Percentiles rank a stretch among this genome's conserved stretches.
Evolutionary conservation across 352 stramenopile species (phyloP).

Genomic region (Blastocystis sp.): DNA sequence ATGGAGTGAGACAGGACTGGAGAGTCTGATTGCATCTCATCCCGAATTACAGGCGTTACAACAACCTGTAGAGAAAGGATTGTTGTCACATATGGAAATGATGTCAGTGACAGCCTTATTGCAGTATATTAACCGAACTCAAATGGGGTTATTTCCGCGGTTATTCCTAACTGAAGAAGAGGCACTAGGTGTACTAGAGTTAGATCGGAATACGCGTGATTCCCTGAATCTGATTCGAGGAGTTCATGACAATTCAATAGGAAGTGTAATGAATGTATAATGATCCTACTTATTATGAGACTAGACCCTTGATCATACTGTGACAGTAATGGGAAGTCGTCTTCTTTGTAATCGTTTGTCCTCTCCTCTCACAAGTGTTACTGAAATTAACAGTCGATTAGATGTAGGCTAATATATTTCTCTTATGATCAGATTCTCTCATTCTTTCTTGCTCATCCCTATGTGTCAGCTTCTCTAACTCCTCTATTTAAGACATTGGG

Average conservation of each 20-base stretch:
- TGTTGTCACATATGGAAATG: constrained; percentile 36
- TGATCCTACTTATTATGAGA: background rate
- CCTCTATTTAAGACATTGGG: background rate
- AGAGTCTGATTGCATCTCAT: background rate
- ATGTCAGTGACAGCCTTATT: background rate
- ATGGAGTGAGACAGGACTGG: background rate
- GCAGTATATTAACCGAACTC: constrained; percentile 26
- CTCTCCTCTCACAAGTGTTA: background rate
- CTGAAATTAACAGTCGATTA: constrained; percentile 33
- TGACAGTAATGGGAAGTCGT: constrained; percentile 54
- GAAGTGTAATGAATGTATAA: constrained; percentile 44
- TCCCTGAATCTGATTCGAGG: constrained; percentile 47
- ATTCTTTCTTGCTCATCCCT: background rate
- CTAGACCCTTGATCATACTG: constrained; percentile 52
- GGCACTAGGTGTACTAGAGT: background rate
- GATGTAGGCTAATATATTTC: background rate
- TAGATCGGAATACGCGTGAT: constrained; percentile 57
- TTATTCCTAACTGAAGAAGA: constrained; percentile 12
- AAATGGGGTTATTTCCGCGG: constrained; percentile 58
- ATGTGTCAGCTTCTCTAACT: background rate
- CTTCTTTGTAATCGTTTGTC: constrained; percentile 34
- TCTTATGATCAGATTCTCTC: background rate
- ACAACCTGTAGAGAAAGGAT: background rate
- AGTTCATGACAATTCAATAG: background rate
- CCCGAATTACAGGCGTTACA: background rate